Evolutionary conservation across 495 filamentous ascomycete genomes (phyloP).

Genomic region (Amniculicola lignicola): DNA sequence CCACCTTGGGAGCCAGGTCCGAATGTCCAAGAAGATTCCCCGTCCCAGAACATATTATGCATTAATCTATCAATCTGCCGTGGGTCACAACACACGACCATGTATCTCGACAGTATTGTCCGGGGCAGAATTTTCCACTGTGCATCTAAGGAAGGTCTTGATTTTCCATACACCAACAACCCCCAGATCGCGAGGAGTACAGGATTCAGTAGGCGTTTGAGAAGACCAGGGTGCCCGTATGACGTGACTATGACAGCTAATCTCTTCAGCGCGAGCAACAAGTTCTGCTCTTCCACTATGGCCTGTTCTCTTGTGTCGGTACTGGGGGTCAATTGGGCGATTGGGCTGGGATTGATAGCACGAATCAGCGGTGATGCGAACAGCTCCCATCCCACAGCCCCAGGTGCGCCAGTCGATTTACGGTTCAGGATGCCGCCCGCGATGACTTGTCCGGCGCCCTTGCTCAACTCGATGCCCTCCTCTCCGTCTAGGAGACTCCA

Average conservation of each 20-base stretch:
- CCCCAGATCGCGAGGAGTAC: slow-evolving; percentile 69
- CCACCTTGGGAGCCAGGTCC: slow-evolving; percentile 35
- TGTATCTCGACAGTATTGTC: slow-evolving; percentile 48
- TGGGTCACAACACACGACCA: slow-evolving; percentile 48
- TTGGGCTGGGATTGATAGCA: slow-evolving; percentile 52
- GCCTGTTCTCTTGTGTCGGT: slow-evolving; percentile 35
- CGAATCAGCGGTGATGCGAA: slow-evolving; percentile 64
- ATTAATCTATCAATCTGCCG: slow-evolving; percentile 48
- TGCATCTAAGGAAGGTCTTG: slow-evolving; percentile 36
- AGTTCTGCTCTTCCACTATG: slow-evolving; percentile 45
- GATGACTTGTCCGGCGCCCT: slow-evolving; percentile 67
- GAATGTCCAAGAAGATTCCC: slow-evolving; percentile 51
- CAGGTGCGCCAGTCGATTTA: slow-evolving; percentile 63
- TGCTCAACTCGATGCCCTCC: slow-evolving; percentile 61
- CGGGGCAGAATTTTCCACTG: slow-evolving; percentile 27
- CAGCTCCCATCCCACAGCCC: slow-evolving; percentile 64
- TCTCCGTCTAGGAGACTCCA: slow-evolving; percentile 63
- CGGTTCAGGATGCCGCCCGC: slow-evolving; percentile 69
- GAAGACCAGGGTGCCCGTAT: slow-evolving; percentile 70
- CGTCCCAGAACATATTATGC: slow-evolving; percentile 54
- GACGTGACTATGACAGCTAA: slow-evolving; percentile 58
- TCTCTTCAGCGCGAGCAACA: slow-evolving; percentile 53
- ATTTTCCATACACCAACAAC: slow-evolving; percentile 53
- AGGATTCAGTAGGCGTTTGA: slow-evolving; percentile 63
- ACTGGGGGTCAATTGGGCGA: not conserved